A percentile compares a stretch with the other conserved stretches of the same genome.
Conservation (phyloP, 495 filamentous ascomycete genomes). For the Amniculicola lignicola region DNA sequence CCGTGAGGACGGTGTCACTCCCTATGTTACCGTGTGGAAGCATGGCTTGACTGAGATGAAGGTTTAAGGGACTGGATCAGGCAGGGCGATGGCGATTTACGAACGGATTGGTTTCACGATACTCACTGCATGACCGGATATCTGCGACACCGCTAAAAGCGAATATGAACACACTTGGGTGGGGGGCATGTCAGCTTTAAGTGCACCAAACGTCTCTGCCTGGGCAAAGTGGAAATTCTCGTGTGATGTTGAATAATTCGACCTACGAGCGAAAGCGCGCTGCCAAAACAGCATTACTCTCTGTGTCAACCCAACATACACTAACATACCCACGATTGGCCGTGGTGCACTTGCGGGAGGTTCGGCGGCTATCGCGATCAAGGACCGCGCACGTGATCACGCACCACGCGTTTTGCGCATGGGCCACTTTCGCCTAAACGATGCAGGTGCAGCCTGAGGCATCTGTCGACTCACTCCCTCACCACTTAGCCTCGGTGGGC, state of each 20-base stretch:
- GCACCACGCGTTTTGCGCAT: background rate
- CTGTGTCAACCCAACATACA: too few relatives aligned
- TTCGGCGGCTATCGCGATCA: background rate
- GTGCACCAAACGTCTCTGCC: too few relatives aligned
- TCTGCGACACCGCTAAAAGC: constrained; percentile 22
- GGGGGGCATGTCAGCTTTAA: too few relatives aligned
- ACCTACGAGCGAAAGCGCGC: too few relatives aligned
- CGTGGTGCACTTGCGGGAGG: background rate
- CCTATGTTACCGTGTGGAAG: constrained; percentile 91
- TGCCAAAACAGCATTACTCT: too few relatives aligned
- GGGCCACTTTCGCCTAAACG: too few relatives aligned
- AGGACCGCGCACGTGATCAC: background rate
- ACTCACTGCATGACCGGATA: constrained; percentile 29
- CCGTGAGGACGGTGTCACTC: constrained; percentile 91
- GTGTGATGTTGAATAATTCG: too few relatives aligned
- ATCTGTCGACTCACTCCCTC: too few relatives aligned
- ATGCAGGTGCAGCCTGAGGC: too few relatives aligned
- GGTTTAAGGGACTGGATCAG: constrained; percentile 59
- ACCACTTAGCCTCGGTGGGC: background rate
- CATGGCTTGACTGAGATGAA: constrained; percentile 87
- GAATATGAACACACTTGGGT: too few relatives aligned
- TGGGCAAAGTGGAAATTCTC: too few relatives aligned
- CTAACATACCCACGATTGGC: too few relatives aligned
- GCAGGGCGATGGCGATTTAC: background rate
- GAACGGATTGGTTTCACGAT: constrained; percentile 19